These are phyloP conservation scores for Pseudocercospora ulei DNA, from an alignment of 2,329 filamentous ascomycete species.

Conservation along the genomic window DNA sequence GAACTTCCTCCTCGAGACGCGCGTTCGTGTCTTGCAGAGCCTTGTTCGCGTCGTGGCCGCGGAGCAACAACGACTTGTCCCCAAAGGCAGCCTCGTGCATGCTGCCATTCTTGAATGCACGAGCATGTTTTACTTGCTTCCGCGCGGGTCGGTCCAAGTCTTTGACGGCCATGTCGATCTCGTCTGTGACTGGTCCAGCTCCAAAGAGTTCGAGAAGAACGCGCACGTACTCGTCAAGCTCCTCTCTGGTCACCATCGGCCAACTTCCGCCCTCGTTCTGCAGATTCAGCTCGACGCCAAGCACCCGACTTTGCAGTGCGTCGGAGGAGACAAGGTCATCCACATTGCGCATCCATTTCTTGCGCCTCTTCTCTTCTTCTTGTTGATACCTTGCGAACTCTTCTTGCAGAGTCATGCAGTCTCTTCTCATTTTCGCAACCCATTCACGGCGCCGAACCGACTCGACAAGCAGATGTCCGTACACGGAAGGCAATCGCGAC, in stretches of 20 bases:
- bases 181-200: conserved; percentile 56
- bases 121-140: conserved; percentile 75
- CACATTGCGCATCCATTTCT: conserved; percentile 81
- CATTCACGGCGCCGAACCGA: conserved; percentile 79
- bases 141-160: conserved; percentile 74
- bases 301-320: conserved; percentile 53
- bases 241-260: conserved; percentile 65
- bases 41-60: conserved; percentile 73
- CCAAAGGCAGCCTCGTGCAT: conserved; percentile 82
- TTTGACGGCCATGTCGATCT: conserved; percentile 64
- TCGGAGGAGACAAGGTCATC: conserved; percentile 63
- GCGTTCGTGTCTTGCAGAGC: conserved; percentile 45
- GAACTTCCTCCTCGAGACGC: conserved; percentile 54
- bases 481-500: conserved; percentile 75
- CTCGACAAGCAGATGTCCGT: conserved; percentile 80
- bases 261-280: conserved; percentile 69
- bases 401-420: conserved; percentile 79
- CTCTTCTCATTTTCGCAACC: conserved; percentile 78
- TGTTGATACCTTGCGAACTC: conserved; percentile 88
- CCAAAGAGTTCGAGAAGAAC: conserved; percentile 55
- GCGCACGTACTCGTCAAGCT: conserved; percentile 65
- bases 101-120: conserved; percentile 93
- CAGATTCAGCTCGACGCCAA: conserved; percentile 76
- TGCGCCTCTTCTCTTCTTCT: conserved; percentile 78
- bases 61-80: conserved; percentile 72